Evolutionary conservation across 2,329 filamentous ascomycete species (phyloP).

Genomic region (Xylariaceae sp.): DNA sequence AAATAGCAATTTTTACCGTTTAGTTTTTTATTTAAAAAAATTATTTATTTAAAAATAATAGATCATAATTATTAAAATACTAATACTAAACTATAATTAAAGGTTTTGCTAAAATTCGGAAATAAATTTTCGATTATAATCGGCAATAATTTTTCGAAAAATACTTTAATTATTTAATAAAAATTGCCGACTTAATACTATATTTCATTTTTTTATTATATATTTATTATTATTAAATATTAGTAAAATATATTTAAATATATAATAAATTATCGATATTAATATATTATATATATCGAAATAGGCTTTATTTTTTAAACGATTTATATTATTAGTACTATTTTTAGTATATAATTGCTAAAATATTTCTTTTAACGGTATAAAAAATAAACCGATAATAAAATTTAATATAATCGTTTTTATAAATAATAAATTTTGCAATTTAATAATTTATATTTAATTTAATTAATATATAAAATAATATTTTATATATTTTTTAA

Average conservation of each 20-base stretch:
- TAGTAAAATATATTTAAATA: not conserved
- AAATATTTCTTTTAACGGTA: not conserved
- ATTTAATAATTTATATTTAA: not conserved
- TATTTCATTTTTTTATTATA: not conserved
- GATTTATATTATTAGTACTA: too few species aligned
- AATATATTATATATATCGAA: too few species aligned
- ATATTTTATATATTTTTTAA: not conserved
- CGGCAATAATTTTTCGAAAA: not conserved
- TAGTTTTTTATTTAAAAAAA: constrained; percentile 1
- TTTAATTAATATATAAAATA: too few species aligned
- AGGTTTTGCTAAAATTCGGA: not conserved
- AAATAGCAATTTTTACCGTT: constrained; percentile 5
- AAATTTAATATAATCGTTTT: not conserved
- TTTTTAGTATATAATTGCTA: not conserved
- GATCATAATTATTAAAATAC: not conserved
- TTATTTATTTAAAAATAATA: not conserved
- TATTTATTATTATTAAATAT: not conserved
- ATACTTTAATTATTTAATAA: not conserved
- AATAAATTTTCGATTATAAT: not conserved
- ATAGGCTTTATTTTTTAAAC: too few species aligned
- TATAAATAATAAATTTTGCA: not conserved
- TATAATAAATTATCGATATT: not conserved
- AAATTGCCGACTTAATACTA: not conserved
- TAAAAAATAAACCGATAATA: not conserved
- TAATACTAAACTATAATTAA: not conserved